Percentiles rank a stretch among this genome's conserved stretches.
These are phyloP conservation scores for Millerozyma acaciae DNA, from an alignment of 805 yeast genomes.

Conservation along the genomic window DNA sequence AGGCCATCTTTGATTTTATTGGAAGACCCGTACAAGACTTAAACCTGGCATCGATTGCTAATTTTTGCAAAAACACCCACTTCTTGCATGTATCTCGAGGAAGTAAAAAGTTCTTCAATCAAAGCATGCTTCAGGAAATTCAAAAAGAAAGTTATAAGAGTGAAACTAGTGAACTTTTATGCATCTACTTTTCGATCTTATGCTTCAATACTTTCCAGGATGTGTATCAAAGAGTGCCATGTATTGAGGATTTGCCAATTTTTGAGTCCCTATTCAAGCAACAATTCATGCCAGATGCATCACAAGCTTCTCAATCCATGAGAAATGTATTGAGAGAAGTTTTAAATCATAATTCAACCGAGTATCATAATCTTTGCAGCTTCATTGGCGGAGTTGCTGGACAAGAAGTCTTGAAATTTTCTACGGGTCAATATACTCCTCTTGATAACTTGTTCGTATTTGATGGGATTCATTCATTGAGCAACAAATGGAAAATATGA, in stretches of 20 bases:
- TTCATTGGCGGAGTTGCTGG: conserved; percentile 81
- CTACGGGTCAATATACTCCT: conserved; percentile 80
- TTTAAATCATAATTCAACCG: conserved; percentile 36
- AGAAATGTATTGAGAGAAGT: conserved; percentile 26
- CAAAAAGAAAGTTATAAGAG: conserved; percentile 11
- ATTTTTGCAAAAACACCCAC: conserved; percentile 62
- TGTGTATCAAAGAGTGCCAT: conserved; percentile 14
- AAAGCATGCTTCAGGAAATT: conserved; percentile 13
- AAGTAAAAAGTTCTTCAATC: conserved; percentile 18
- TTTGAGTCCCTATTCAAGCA: conserved; percentile 17
- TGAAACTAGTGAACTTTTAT: conserved; percentile 17
- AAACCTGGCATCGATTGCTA: conserved; percentile 31
- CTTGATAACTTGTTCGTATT: conserved; percentile 64
- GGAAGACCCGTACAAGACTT: conserved; percentile 28
- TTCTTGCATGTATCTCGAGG: conserved; percentile 51
- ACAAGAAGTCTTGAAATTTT: conserved; percentile 74
- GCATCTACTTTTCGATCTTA: conserved; percentile 43
- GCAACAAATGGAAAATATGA: conserved; percentile 37
- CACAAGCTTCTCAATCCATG: conserved; percentile 13
- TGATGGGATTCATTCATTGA: conserved; percentile 63
- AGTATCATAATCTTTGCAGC: conserved; percentile 58
- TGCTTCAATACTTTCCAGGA: conserved; percentile 23
- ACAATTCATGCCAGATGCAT: conserved; percentile 13
- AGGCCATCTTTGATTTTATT: conserved; percentile 17
- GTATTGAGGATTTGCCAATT: conserved; percentile 15